phyloP scores from a whole-genome alignment of 345 rosid genomes.

The Hevea brasiliensis region DNA sequence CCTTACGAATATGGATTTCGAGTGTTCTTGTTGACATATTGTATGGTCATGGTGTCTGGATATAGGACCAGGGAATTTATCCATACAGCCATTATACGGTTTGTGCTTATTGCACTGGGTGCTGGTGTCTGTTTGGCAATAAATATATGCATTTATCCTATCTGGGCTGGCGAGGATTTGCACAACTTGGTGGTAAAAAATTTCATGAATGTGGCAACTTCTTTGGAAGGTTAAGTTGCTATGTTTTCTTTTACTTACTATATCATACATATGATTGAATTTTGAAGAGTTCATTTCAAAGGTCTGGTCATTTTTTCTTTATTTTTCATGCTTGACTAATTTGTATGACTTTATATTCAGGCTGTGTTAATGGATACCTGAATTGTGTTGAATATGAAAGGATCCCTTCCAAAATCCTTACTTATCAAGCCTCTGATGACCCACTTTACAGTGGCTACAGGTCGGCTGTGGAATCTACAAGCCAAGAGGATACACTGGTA shows the following conservation, averaged over 20 bases:
- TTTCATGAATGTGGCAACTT: conserved; percentile 74
- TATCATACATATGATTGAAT: conserved; percentile 1
- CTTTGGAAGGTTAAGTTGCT: conserved; percentile 69
- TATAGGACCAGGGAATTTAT: conserved; percentile 73
- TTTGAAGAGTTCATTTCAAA: background rate
- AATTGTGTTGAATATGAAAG: conserved; percentile 66
- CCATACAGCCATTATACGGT: conserved; percentile 68
- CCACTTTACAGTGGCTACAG: conserved; percentile 84
- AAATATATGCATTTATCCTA: conserved; percentile 85
- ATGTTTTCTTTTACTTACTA: background rate
- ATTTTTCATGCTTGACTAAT: conserved; percentile 20
- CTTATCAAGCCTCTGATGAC: conserved; percentile 87
- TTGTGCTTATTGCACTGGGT: conserved; percentile 82
- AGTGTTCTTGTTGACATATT: conserved; percentile 85
- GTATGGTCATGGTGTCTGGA: conserved; percentile 79
- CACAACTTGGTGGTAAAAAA: conserved; percentile 84
- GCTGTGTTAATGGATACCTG: conserved; percentile 79
- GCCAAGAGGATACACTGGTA: conserved; percentile 96
- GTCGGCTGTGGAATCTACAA: conserved; percentile 80
- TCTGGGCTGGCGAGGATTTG: conserved; percentile 98
- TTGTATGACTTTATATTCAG: conserved; percentile 31
- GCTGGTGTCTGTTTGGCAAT: conserved; percentile 74
- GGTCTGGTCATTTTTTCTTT: background rate
- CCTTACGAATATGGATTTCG: conserved; percentile 90
- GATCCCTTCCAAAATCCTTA: conserved; percentile 80